These are phyloP conservation scores for Boletus tomentosulus DNA, from an alignment of 768 basidiomycete species.

Conservation along the genomic window DNA sequence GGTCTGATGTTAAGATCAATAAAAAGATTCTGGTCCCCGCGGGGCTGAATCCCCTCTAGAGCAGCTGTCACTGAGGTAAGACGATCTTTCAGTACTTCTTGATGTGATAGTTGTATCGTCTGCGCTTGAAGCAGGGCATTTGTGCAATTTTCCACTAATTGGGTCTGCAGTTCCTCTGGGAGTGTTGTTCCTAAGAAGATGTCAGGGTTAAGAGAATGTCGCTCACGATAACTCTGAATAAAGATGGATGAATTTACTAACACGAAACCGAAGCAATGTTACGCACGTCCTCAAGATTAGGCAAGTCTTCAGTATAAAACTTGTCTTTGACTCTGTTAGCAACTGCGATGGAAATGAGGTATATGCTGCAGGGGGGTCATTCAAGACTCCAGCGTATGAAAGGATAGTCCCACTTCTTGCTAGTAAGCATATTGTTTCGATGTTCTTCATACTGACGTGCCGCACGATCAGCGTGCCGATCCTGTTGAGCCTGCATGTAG, in stretches of 20 bases:
- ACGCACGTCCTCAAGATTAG: slow-evolving; percentile 67
- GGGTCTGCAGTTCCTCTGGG: slow-evolving; percentile 69
- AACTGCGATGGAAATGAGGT: slow-evolving; percentile 64
- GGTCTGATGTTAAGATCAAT: slow-evolving; percentile 65
- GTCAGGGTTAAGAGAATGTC: not conserved
- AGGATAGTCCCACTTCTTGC: slow-evolving; percentile 60
- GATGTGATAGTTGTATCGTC: slow-evolving; percentile 51
- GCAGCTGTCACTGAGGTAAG: slow-evolving; percentile 44
- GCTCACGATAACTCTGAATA: slow-evolving; percentile 67
- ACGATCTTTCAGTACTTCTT: slow-evolving; percentile 53
- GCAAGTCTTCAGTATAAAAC: slow-evolving; percentile 69
- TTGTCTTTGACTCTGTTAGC: slow-evolving; percentile 68
- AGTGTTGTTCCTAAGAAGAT: not conserved
- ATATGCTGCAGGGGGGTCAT: slow-evolving; percentile 42
- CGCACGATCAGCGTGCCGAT: slow-evolving; percentile 69
- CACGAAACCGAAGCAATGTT: slow-evolving; percentile 6
- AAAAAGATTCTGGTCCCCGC: slow-evolving; percentile 66
- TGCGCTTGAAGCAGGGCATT: slow-evolving; percentile 58
- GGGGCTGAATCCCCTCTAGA: slow-evolving; percentile 49
- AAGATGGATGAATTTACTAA: slow-evolving; percentile 10
- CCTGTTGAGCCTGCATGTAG: slow-evolving; percentile 57
- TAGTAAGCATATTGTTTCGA: slow-evolving; percentile 69
- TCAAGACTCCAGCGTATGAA: not conserved
- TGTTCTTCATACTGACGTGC: slow-evolving; percentile 76
- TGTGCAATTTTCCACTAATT: slow-evolving; percentile 53